Evolutionary conservation across 2,329 filamentous ascomycete genomes (phyloP).

Genomic region (Xylaria sp.): DNA sequence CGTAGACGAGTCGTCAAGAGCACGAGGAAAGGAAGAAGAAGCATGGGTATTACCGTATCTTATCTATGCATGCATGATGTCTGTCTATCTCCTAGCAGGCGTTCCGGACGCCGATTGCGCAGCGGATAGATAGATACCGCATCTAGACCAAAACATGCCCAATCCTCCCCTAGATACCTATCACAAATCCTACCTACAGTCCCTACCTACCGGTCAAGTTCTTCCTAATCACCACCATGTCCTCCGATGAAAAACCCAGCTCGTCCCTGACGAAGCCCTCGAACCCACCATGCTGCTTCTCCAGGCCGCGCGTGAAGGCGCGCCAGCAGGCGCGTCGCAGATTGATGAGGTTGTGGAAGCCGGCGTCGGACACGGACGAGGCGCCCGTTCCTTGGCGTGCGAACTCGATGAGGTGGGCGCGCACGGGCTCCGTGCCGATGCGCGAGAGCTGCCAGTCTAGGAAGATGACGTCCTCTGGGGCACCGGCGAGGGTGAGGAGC

Average conservation of each 20-base stretch:
- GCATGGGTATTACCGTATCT: no score
- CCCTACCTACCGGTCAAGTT: slow-evolving; percentile 34
- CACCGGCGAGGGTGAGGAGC: slow-evolving; percentile 47
- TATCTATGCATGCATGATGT: no score
- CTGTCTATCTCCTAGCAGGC: no score
- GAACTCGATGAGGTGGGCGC: slow-evolving; percentile 42
- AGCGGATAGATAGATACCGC: no score
- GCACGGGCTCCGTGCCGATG: slow-evolving; percentile 47
- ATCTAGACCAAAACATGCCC: no score
- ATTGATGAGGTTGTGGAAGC: slow-evolving; percentile 45
- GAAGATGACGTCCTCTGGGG: slow-evolving; percentile 37
- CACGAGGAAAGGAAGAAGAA: no score
- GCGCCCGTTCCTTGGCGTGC: slow-evolving; percentile 35
- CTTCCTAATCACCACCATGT: slow-evolving; percentile 43
- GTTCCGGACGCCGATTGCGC: no score
- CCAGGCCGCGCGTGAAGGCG: slow-evolving; percentile 41
- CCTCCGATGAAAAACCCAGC: slow-evolving; percentile 43
- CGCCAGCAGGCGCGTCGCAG: slow-evolving; percentile 42
- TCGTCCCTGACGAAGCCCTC: slow-evolving; percentile 42
- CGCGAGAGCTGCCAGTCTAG: slow-evolving; percentile 52
- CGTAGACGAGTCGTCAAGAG: no score
- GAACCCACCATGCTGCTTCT: slow-evolving; percentile 44
- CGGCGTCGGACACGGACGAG: slow-evolving; percentile 35
- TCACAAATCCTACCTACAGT: background rate
- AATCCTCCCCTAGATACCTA: background rate